Evolutionary conservation across 2,329 filamentous ascomycete genomes (phyloP), one percentile per base, ranked within the genome.

Genomic region (Cadophora sp.): DNA sequence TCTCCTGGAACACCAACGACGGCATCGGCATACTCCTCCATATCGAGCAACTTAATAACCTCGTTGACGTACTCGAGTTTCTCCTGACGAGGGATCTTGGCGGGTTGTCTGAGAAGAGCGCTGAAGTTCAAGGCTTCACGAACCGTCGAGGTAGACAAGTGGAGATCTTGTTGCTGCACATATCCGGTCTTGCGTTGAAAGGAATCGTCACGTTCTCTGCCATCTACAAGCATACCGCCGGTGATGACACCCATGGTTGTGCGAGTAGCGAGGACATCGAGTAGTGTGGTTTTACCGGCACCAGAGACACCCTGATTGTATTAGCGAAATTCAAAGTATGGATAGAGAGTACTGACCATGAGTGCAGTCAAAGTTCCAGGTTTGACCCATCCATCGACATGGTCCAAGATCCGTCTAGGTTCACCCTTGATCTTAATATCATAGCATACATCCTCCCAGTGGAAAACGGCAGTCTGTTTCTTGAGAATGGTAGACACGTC

Each of bases 121-220:
- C 90, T 93, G 80, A 97, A 97, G 74, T 87, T 89, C 46, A 97
- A 85, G 12, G 94, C 93, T 80, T 97, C 94, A 69, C 94, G 90
- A 37, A 97, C 94, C 0, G 94, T 97, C 0, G 90, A 89, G 0
- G 93, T 97, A 53, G 90, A 85, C 50, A 97, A 83, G 78, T 97
- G 94, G 22, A 97, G 85, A 86, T 97, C 94, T 78, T 97, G 93
- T 79, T 97, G 94, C 77, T 97, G 92, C 48, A 94, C 93, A 74
- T 97, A 97, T 53, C 94, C 94, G 71, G 93, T 97, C 81, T 95
- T 96, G 71, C 94, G 91, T 79, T 97, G 93, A 85, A 97, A 97
- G 0, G 88, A 56, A 87, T 88, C 50, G 83, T 85, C 59, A 83
- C 87, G 68, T 85, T 84, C 29, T 86, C 84, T 27, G n/a, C 87